These are phyloP conservation scores for Colletotrichum sp. DNA, from an alignment of 2,329 filamentous ascomycete species.

Conservation along the genomic window DNA sequence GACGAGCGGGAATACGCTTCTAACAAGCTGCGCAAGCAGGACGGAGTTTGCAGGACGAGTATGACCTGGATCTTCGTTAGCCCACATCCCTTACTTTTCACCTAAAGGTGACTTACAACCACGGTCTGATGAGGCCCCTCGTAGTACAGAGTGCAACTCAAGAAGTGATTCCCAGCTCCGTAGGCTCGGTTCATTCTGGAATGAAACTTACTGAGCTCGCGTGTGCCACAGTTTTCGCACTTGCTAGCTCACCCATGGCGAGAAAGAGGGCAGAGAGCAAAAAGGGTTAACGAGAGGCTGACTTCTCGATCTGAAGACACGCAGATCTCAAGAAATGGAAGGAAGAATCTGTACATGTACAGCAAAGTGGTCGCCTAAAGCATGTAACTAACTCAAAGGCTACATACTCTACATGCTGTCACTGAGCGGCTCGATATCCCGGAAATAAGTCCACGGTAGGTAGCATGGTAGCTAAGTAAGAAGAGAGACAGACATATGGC, in stretches of 20 bases:
- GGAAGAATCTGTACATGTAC: fast-evolving
- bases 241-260: not conserved
- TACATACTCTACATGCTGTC: not conserved
- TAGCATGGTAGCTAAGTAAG: not conserved
- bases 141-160: not conserved
- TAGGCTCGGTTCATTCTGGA: fast-evolving
- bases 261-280: not conserved
- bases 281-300: not conserved
- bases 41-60: not conserved
- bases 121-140: not conserved
- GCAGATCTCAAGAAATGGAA: too few species aligned
- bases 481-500: not conserved
- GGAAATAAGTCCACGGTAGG: not conserved
- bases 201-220: not conserved
- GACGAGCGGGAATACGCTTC: not conserved
- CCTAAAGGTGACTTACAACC: not conserved
- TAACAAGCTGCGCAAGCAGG: not conserved
- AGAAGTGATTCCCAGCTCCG: not conserved
- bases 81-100: not conserved
- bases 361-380: not conserved
- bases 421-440: not conserved
- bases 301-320: not conserved
- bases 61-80: not conserved
- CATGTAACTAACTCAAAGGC: not conserved
- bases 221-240: not conserved